Evolutionary conservation across 305 asterid species (phyloP), one percentile per base, ranked within the genome.

Genomic region (Rubia balearica): DNA sequence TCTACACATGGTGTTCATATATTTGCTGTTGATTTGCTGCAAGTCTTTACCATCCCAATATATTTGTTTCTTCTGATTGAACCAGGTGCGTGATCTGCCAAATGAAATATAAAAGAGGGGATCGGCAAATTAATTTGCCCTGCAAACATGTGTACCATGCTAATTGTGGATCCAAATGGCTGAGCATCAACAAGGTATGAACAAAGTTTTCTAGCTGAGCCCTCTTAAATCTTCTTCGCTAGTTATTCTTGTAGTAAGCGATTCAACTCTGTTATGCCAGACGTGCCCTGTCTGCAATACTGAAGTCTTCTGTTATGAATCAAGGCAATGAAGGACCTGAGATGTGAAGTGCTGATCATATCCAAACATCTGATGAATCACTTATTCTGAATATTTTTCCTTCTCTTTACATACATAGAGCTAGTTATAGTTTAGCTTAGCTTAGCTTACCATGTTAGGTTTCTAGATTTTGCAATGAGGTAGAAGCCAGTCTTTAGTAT

Each of bases 91-190:
- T 91, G 41, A 91, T 91, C 71, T 91, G 97, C 81, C 97, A 91
- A 81, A 89, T 89, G 96, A 83, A 83, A 65, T 91, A 91, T 33
- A 91, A 86, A 88, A 80, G 95, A 79, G 96, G 97, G 38, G 97
- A 91, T 71, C 79, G 87, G 10, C 97, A 85, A 70, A 85, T 91
- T 77, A 81, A 82, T 68, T 80, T 91, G 75, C 97, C 97, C 6
- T 91, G 97, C 83, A 91, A 89, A 74, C 97, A 91, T 76, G 87
- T 85, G 14, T 91, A 91, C 86, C 97, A 91, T 73, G 76, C 88
- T 40, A 82, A 80, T 12, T 91, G 97, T 43, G 96, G 92, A 71
- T 87, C 97, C 75, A 91, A 89, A 75, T 91, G 97, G 97, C 89
- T 91, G 69, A 82, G 91, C 84, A 91, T 91, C 82, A 91, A 87